Conservation (phyloP, 2,329 filamentous ascomycete genomes). For the Arthrobotrys entomopaga region DNA sequence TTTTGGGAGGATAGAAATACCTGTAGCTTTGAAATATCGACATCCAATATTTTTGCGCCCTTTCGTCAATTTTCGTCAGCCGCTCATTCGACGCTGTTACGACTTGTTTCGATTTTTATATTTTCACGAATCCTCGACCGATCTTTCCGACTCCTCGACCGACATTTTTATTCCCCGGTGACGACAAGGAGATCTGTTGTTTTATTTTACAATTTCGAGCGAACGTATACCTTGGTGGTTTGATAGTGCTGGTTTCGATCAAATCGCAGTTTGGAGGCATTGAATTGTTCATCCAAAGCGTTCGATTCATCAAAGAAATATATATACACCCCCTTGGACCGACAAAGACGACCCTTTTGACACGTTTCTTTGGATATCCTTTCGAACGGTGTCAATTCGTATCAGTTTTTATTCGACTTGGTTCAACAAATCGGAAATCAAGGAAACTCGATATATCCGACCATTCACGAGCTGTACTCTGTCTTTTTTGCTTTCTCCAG, state of each 20-base stretch:
- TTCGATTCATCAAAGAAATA: slow-evolving; percentile 54
- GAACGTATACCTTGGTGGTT: slow-evolving; percentile 38
- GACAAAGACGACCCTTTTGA: slow-evolving; percentile 8
- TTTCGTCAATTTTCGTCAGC: slow-evolving; percentile 23
- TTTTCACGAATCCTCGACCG: slow-evolving; percentile 42
- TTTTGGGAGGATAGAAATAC: slow-evolving; percentile 4
- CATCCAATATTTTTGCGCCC: slow-evolving; percentile 27
- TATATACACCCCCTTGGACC: slow-evolving; percentile 14
- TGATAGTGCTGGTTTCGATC: slow-evolving; percentile 56
- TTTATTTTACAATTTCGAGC: slow-evolving; percentile 17
- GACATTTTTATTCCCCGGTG: slow-evolving; percentile 16
- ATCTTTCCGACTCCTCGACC: slow-evolving; percentile 31
- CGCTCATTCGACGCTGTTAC: slow-evolving; percentile 45
- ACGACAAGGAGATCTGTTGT: slow-evolving; percentile 26
- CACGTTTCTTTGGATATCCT: slow-evolving; percentile 2
- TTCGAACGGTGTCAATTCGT: not conserved
- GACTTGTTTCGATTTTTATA: slow-evolving; percentile 45
- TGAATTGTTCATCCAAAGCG: slow-evolving; percentile 55
- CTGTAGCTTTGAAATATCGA: slow-evolving; percentile 21
- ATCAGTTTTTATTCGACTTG: slow-evolving; percentile 1
- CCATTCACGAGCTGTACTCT: slow-evolving; percentile 31
- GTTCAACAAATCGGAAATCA: slow-evolving; percentile 25
- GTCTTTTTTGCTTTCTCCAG: slow-evolving; percentile 26
- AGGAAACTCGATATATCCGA: slow-evolving; percentile 36
- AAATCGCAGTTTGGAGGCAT: slow-evolving; percentile 56